Evolutionary conservation across 1,284 basidiomycete species (phyloP), one percentile per base, ranked within the genome.

Genomic region (Puccinia coronata): DNA sequence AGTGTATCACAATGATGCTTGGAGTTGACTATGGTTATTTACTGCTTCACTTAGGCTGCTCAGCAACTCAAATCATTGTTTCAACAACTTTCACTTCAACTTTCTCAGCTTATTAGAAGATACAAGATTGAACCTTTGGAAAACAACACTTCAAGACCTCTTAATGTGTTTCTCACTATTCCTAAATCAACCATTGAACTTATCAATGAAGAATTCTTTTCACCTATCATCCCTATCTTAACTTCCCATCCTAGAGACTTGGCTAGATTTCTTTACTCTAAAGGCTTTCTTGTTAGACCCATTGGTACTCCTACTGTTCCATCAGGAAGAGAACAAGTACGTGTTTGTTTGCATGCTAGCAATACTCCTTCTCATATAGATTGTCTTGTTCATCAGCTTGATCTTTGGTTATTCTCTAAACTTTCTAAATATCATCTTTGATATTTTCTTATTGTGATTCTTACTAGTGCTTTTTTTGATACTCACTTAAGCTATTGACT

Each of bases 271-370:
- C 90, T 95, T 34, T 88, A 89, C 63, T 84, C 86, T 14, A 87
- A 88, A 11, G 91, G 91, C 0, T 87, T 92, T 84, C 90, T 92
- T 83, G 92, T 92, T 0, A 90, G 93, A 2, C 91, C 93, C 0
- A 95, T 96, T 76, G 91, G 91, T 25, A 92, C 91, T 88, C 93
- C 92, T 0, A 95, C 93, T 0, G 94, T 96, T 0, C 92, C 93
- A 0, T 91, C 91, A 82, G 93, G 92, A 14, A 89, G 89, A 79
- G 92, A 94, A 76, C 90, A 94, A n/a, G 91, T 96, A 6, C 87
- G 94, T 0, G 89, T 96, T 28, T 96, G 94, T 86, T 85, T 96
- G 53, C 93, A 95, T 85, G 90, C 93, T 0, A 89, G 88, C 1
- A 93, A 95, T 83, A 90, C 91, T 39, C 84, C 83, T 36, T 88